phyloP scores from a whole-genome alignment of 352 stramenopile genomes.

The Phytophthora macrochlamydospora region DNA sequence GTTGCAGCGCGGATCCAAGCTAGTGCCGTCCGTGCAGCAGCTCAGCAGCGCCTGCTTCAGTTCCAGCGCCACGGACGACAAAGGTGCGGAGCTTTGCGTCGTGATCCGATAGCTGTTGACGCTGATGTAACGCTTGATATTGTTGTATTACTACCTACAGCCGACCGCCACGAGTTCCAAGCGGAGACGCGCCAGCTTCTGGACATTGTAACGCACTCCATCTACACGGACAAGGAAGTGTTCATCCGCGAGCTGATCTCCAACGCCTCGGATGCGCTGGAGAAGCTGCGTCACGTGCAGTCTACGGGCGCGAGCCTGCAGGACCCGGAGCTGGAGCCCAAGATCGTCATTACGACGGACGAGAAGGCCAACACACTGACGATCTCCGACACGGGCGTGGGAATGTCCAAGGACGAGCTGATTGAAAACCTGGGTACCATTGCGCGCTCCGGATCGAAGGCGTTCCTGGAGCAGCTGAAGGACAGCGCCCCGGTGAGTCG shows the following conservation, averaged over 20 bases:
- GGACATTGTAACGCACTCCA: slow-evolving; percentile 99
- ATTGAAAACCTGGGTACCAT: slow-evolving; percentile 99
- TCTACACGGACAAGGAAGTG: slow-evolving; percentile 99
- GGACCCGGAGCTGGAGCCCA: slow-evolving; percentile 90
- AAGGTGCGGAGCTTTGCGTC: slow-evolving; percentile 17
- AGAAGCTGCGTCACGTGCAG: slow-evolving; percentile 97
- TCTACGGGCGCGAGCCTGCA: slow-evolving; percentile 72
- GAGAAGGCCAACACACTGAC: slow-evolving; percentile 95
- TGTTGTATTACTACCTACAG: slow-evolving; percentile 16
- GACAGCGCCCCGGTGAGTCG: slow-evolving; percentile 63
- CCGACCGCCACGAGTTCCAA: slow-evolving; percentile 92
- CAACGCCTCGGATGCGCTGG: slow-evolving; percentile 98
- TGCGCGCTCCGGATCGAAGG: slow-evolving; percentile 96
- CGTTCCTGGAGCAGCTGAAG: slow-evolving; percentile 95
- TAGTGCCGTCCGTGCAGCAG: slow-evolving; percentile 42
- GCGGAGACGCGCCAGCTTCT: slow-evolving; percentile 95
- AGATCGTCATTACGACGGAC: slow-evolving; percentile 97
- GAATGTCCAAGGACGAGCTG: slow-evolving; percentile 98
- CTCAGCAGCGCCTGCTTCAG: slow-evolving; percentile 41
- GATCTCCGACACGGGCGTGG: slow-evolving; percentile 98
- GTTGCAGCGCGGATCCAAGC: slow-evolving; percentile 25
- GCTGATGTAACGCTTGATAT: slow-evolving; percentile 3
- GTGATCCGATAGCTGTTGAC: neutral
- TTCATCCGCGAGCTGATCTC: slow-evolving; percentile 99
- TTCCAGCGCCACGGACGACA: slow-evolving; percentile 46